Evolutionary conservation across 2,329 filamentous ascomycete species (phyloP).

Genomic region (Colletotrichum sp.): DNA sequence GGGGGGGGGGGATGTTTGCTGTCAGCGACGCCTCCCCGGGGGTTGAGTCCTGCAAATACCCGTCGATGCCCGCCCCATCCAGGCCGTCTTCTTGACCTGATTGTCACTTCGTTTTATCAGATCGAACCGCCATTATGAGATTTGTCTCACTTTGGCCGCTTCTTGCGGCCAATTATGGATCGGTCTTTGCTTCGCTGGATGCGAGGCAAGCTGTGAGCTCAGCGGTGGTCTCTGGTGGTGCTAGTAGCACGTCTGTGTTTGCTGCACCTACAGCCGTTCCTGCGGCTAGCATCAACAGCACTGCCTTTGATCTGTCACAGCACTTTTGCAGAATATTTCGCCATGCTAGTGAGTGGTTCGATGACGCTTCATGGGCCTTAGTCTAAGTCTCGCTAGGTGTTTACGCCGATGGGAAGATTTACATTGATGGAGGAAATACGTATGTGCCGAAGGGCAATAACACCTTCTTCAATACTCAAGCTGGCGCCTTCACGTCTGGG

Average conservation of each 20-base stretch:
- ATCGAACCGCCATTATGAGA: neutral
- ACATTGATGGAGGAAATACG: constrained; percentile 25
- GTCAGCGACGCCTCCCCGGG: neutral
- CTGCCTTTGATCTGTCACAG: neutral
- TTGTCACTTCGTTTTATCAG: neutral
- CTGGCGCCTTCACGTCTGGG: neutral
- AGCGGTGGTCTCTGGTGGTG: neutral
- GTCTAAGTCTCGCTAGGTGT: constrained; percentile 1
- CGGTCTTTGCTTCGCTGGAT: neutral
- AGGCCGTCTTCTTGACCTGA: neutral
- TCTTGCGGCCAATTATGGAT: neutral
- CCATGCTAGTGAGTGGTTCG: neutral
- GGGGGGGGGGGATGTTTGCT: constrained; percentile 33
- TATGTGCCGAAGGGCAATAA: constrained; percentile 17
- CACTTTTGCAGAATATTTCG: constrained; percentile 6
- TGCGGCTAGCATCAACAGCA: constrained; percentile 5
- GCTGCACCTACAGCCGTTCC: neutral
- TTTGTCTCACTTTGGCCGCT: neutral
- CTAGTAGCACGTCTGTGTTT: neutral
- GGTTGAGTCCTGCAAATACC: constrained; percentile 1
- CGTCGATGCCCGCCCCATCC: neutral
- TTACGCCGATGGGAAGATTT: constrained; percentile 24
- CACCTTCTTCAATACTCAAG: constrained; percentile 7
- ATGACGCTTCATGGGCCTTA: too few relatives aligned
- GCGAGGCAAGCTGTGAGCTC: neutral